Evolutionary conservation across 495 filamentous ascomycete species (phyloP), one percentile per base, ranked within the genome.

Genomic region (Talaromyces stipitatus): DNA sequence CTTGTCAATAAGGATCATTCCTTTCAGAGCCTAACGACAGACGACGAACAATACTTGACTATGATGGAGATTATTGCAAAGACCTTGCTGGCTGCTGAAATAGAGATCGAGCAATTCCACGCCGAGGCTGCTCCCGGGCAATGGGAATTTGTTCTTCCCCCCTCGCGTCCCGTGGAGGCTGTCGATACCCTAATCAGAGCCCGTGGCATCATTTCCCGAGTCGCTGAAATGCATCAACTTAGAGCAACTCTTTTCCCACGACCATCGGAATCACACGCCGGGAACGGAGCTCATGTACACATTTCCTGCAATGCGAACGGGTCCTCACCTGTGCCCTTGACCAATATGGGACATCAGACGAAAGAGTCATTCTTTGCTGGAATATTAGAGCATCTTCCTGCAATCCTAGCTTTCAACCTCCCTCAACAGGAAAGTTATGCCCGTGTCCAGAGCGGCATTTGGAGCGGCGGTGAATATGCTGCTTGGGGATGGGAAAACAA

Each of bases 401-500:
- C 81, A n/a, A 72, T 92, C n/a, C 63, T 75, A 32, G 87, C 88
- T 0, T 82, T 92, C 58, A 76, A 81, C 0, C 79, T 88, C 59
- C 71, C 83, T 26, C 81, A 82, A 55, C 66, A 75, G 2, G 70
- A 73, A 0, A 82, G 77, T 58, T 92, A 90, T 67, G 77, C 77
- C 29, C 74, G 89, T 7, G 71, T 86, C n/a, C 62, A 62, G 2
- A 85, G 88, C 60, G 78, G 85, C 11, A 70, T 68, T 38, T 91
- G 88, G 88, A 81, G 85, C 0, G 88, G 87, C 2, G 88, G 88
- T 0, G 78, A 82, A 4, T 91, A 85, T 81, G 77, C 90, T 0
- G 69, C 81, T 0, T 91, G 88, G 87, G 89, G 89, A 11, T 86
- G 83, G 45, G 79, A 91, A 65, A 91, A 91, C 63, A 80, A 85